Evolutionary conservation across 2,329 filamentous ascomycete genomes (phyloP), one percentile per base, ranked within the genome.

Genomic region (Scedosporium aurantiacum): DNA sequence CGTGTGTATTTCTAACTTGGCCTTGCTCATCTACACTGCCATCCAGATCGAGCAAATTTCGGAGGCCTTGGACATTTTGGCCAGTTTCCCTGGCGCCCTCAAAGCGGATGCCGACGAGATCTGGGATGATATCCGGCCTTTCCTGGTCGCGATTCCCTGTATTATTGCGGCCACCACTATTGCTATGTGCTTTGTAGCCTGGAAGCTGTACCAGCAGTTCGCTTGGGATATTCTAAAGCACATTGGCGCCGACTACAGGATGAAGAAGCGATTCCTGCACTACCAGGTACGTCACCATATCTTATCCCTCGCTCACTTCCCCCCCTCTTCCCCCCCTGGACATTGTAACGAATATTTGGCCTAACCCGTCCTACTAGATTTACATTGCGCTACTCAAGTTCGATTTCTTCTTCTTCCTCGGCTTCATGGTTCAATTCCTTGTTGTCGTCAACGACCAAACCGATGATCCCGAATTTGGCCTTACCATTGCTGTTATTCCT

Each of bases 191-290:
- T 88, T 91, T 64, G 78, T 92, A 59, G 86, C 93, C 2, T 97
- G 91, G 89, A 97, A 96, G 77, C 82, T 99, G 37, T 97, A 99
- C 72, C 91, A 96, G 70, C 93, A 97, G 73, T 99, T 99, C 74
- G 93, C 94, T 10, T 99, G 94, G 94, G 94, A 94, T 62, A 99
- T 99, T 70, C 91, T 99, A 76, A 99, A 99, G 80, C 92, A 96
- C 74, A 99, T 99, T 71, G 96, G 92, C 70, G 94, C 94, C 59
- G 94, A 99, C 78, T 84, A 97, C 71, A 86, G 91, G 69, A 91
- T 99, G 88, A 97, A 97, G 82, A 88, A 92, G 76, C 87, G 94
- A 65, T 99, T 96, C 77, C 82, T 99, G 63, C 90, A 93, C 64
- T 99, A 96, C 73, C 94, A 99, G 86, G 91, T 96, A 78, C 60